Evolutionary conservation across 2,329 filamentous ascomycete genomes (phyloP).

Genomic region (Incumbomyces lentus): DNA sequence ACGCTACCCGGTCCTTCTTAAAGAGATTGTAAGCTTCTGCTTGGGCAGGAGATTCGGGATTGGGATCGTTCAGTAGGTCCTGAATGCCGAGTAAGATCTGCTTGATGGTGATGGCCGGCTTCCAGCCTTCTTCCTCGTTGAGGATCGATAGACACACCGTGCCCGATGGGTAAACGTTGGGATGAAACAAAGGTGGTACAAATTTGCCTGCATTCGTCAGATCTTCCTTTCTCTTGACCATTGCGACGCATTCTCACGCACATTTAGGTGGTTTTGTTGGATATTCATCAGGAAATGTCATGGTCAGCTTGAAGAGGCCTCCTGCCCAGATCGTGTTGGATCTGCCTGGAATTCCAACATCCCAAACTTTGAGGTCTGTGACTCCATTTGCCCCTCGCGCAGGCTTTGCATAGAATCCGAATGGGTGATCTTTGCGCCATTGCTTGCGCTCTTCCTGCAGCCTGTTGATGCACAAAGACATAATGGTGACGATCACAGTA

Average conservation of each 20-base stretch:
- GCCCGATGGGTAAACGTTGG: slow-evolving; percentile 95
- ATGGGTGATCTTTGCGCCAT: slow-evolving; percentile 94
- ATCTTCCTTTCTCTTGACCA: slow-evolving; percentile 6
- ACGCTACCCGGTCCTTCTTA: slow-evolving; percentile 77
- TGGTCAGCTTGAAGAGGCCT: slow-evolving; percentile 89
- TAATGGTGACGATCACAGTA: slow-evolving; percentile 27
- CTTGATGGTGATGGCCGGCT: slow-evolving; percentile 96
- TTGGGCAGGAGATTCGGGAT: slow-evolving; percentile 92
- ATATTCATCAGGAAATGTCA: slow-evolving; percentile 93
- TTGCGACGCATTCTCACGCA: slow-evolving; percentile 39
- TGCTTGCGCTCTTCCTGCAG: slow-evolving; percentile 88
- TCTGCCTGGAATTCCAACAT: slow-evolving; percentile 92
- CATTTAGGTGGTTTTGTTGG: slow-evolving; percentile 98
- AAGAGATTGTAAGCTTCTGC: slow-evolving; percentile 96
- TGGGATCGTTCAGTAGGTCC: slow-evolving; percentile 89
- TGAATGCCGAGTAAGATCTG: slow-evolving; percentile 95
- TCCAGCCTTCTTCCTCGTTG: slow-evolving; percentile 98
- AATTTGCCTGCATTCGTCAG: slow-evolving; percentile 66
- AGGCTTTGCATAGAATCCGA: slow-evolving; percentile 92
- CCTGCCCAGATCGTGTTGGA: slow-evolving; percentile 96
- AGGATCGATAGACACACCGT: slow-evolving; percentile 95
- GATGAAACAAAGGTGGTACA: slow-evolving; percentile 87
- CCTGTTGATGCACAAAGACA: slow-evolving; percentile 83
- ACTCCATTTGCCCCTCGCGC: slow-evolving; percentile 62
- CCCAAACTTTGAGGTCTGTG: slow-evolving; percentile 89